A percentile compares a stretch with the other conserved stretches of the same genome.
Evolutionary conservation across 495 filamentous ascomycete genomes (phyloP).

Genomic region (Jackrogersella minutella): DNA sequence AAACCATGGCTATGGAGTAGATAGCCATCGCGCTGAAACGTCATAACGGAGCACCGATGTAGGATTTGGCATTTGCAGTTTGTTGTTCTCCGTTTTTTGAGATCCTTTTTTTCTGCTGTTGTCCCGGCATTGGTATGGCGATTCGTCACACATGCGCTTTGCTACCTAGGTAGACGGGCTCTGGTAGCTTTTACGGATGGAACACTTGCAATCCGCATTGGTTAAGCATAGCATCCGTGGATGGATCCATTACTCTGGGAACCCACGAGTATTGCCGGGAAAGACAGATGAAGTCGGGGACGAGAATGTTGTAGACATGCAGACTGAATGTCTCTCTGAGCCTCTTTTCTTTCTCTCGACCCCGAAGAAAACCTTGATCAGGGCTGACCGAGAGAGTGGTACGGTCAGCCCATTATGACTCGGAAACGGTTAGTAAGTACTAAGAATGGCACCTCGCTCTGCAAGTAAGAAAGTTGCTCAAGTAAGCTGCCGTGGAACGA

Average conservation of each 20-base stretch:
- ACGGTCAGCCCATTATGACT: slow-evolving; percentile 13
- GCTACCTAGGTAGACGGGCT: slow-evolving; percentile 12
- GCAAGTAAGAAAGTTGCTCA: not conserved
- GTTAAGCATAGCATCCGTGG: too few relatives aligned
- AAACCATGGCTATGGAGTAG: slow-evolving; percentile 27
- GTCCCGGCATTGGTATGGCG: slow-evolving; percentile 20
- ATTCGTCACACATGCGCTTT: slow-evolving; percentile 17
- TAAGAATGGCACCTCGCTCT: slow-evolving; percentile 16
- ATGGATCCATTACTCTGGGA: not conserved
- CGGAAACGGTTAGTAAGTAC: slow-evolving; percentile 23
- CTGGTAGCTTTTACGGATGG: slow-evolving; percentile 25
- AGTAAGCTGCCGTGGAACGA: slow-evolving; percentile 28
- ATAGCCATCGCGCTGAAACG: slow-evolving; percentile 22
- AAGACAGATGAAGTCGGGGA: slow-evolving; percentile 7
- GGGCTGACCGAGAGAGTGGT: slow-evolving; percentile 14
- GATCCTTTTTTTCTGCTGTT: slow-evolving; percentile 18
- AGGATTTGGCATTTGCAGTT: slow-evolving; percentile 8
- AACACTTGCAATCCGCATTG: slow-evolving; percentile 23
- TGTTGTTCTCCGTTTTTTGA: slow-evolving; percentile 28
- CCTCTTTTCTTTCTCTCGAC: not conserved
- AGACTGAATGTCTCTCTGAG: slow-evolving; percentile 11
- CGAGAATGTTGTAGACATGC: slow-evolving; percentile 13
- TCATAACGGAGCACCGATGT: slow-evolving; percentile 40
- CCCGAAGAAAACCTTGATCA: slow-evolving; percentile 15
- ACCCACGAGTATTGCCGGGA: slow-evolving; percentile 6